Evolutionary conservation across 345 rosid species (phyloP).

Genomic region (Citrus cavaleriei): DNA sequence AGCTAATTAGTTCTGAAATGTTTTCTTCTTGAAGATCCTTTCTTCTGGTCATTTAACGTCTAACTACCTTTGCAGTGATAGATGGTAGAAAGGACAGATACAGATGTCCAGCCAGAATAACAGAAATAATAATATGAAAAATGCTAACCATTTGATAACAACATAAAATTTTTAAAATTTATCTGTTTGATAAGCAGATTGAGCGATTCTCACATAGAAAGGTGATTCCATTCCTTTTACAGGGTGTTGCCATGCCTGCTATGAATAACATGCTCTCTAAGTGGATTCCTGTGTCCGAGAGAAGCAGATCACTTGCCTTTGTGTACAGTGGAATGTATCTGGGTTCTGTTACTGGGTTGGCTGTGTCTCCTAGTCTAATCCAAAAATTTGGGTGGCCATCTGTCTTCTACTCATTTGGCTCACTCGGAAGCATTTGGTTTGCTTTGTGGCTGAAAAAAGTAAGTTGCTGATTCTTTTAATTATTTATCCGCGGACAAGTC

Average conservation of each 20-base stretch:
- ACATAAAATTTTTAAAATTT: background rate
- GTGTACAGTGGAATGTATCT: slow-evolving; percentile 99
- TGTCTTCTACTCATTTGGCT: slow-evolving; percentile 90
- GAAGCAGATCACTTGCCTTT: slow-evolving; percentile 94
- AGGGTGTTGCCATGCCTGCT: slow-evolving; percentile 99
- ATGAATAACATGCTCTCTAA: slow-evolving; percentile 95
- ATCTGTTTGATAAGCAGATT: background rate
- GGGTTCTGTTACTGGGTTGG: slow-evolving; percentile 94
- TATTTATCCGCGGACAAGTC: background rate
- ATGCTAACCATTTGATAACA: background rate
- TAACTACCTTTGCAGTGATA: background rate
- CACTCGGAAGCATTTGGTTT: slow-evolving; percentile 95
- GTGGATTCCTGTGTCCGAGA: slow-evolving; percentile 98
- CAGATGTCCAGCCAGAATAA: background rate
- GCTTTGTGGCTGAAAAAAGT: slow-evolving; percentile 69
- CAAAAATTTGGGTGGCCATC: slow-evolving; percentile 94
- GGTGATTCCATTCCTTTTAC: slow-evolving; percentile 27
- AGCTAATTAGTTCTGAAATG: background rate
- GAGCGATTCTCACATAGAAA: slow-evolving; percentile 19
- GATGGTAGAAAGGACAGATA: background rate
- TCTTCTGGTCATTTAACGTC: background rate
- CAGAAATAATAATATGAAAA: background rate
- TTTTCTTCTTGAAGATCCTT: background rate
- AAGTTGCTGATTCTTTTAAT: slow-evolving; percentile 19
- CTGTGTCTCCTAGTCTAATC: slow-evolving; percentile 73